Conservation (phyloP, 768 basidiomycete genomes). For the Agrocybe praecox region DNA sequence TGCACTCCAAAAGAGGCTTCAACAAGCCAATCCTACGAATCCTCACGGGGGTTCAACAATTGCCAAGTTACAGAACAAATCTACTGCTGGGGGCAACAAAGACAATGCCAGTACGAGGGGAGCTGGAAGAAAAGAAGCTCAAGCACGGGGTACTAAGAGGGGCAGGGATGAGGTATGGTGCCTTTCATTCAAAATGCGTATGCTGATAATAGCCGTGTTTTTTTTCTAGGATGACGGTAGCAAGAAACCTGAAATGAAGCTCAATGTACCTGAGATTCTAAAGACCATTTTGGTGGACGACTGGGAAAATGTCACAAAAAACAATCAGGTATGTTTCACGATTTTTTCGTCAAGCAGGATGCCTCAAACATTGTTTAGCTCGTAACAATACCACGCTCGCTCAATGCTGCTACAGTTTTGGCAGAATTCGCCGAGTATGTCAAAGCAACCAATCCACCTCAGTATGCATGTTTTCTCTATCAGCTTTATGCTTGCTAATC, state of each 20-base stretch:
- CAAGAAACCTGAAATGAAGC: constrained; percentile 87
- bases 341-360: neutral
- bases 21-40: constrained; percentile 26
- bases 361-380: constrained; percentile 49
- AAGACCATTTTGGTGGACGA: constrained; percentile 93
- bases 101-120: constrained; percentile 32
- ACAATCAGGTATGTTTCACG: constrained; percentile 66
- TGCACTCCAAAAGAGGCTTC: constrained; percentile 72
- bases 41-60: constrained; percentile 22
- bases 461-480: constrained; percentile 33
- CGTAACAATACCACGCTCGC: constrained; percentile 79
- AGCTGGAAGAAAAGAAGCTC: constrained; percentile 58
- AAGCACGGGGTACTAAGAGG: constrained; percentile 62
- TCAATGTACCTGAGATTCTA: constrained; percentile 87
- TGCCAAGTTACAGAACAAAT: constrained; percentile 23
- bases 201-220: neutral
- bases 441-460: constrained; percentile 46
- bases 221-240: constrained; percentile 67
- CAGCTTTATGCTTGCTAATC: neutral
- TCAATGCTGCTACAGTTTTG: constrained; percentile 77
- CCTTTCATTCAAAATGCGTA: neutral
- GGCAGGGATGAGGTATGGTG: constrained; percentile 70
- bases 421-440: constrained; percentile 76
- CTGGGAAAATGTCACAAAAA: constrained; percentile 97
- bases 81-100: constrained; percentile 21